Base-by-base conservation (phyloP, 2,329 filamentous ascomycete species). In the Colletotrichum sp. region DNA sequence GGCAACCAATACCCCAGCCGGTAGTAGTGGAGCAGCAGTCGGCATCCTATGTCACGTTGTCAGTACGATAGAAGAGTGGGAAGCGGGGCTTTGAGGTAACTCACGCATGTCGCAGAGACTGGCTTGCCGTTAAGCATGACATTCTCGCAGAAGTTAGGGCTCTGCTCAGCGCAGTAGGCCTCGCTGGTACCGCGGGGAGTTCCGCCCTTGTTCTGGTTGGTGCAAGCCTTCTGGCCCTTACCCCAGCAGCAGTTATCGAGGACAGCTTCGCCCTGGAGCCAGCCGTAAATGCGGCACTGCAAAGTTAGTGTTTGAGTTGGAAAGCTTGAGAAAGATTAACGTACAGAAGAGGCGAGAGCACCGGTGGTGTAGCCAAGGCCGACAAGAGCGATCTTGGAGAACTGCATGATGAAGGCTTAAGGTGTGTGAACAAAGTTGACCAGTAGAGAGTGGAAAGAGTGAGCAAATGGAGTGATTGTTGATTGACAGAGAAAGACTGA, bases 181-280 rank as follows among this genome's bases (percentile, higher is more conserved):
- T 48, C 48, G 30, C 48, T 68, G 30, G 48, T 68, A 16, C 65
- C 65, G n/a, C 65, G 65, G 18, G 30, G n/a, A 18, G 65, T 68
- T 14, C 65, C 65, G 21, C 48, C 48, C 48, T 36, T 58, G 21
- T 68, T 68, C 30, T 68, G 65, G 48, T 58, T 68, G 14, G 48
- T 68, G 48, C 65, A 68, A 56, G 65, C 65, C 65, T 68, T 68
- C 4, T 68, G 65, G 28, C 65, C 65, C 21, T 68, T 68, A 6
- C 65, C 65, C 65, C 65, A 68, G 43, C 65, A 68, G 65, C 65
- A 68, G 30, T 68, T 68, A 18, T 68, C 65, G 6, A 68, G 65
- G n/a, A 68, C 65, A 14, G 48, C 28, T 3, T 68, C 65, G 21
- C 65, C 65, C 10, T 36, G 32, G 10, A 58, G 16, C 65, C 65